Evolutionary conservation across 306 rosid species (phyloP).

Genomic region (Carpinus fangiana): DNA sequence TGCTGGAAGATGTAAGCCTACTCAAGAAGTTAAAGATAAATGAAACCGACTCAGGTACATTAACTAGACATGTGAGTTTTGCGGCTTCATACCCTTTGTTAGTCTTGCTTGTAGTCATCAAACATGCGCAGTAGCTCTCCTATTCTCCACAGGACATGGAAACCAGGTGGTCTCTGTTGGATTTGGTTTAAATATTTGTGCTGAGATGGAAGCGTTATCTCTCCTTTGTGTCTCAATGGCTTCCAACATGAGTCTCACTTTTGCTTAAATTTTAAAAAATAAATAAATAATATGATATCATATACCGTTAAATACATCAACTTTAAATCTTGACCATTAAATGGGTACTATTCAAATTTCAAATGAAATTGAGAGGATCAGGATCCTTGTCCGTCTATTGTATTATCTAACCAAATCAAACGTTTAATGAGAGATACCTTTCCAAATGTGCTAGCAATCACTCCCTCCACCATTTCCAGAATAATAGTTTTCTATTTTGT

Average conservation of each 20-base stretch:
- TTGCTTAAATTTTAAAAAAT: neutral
- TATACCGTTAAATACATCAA: too few relatives aligned
- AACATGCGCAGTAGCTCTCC: neutral
- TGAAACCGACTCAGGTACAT: slow-evolving; percentile 54
- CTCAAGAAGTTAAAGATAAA: slow-evolving; percentile 67
- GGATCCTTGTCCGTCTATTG: too few relatives aligned
- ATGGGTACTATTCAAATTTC: too few relatives aligned
- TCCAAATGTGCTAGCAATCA: neutral
- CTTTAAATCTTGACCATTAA: too few relatives aligned
- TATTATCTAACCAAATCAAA: neutral
- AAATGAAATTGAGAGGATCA: too few relatives aligned
- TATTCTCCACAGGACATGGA: neutral
- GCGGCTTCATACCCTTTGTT: neutral
- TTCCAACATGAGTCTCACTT: neutral
- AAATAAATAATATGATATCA: too few relatives aligned
- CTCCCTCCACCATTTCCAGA: neutral
- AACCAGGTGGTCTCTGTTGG: neutral
- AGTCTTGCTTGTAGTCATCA: neutral
- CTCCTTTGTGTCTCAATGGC: neutral
- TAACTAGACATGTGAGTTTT: neutral
- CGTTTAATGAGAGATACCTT: neutral
- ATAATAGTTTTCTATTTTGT: neutral
- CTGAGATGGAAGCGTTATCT: neutral
- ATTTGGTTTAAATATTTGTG: neutral
- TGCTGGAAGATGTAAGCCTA: slow-evolving; percentile 44